Conservation (phyloP, 495 filamentous ascomycete species). For the Tetracladium marchalianum region DNA sequence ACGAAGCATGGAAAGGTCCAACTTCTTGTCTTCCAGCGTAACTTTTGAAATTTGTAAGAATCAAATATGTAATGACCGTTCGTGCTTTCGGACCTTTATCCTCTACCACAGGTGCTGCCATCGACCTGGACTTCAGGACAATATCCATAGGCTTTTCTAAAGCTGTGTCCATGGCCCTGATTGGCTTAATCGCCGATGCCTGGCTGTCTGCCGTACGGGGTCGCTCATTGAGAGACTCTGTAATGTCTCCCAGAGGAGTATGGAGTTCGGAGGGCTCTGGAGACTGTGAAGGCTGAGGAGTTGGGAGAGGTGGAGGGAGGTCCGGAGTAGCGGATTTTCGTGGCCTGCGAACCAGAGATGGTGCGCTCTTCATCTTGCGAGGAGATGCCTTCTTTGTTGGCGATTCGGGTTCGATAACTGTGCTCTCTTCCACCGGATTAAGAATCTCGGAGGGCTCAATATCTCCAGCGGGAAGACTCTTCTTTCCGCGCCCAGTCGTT, state of each 20-base stretch:
- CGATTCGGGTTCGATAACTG: constrained; percentile 44
- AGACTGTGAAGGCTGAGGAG: constrained; percentile 30
- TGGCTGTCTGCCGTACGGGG: constrained; percentile 24
- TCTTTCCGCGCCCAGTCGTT: constrained; percentile 23
- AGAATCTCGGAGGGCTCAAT: constrained; percentile 52
- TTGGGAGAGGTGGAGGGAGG: constrained; percentile 36
- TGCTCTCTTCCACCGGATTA: constrained; percentile 42
- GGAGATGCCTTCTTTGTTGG: constrained; percentile 54
- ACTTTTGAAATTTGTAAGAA: constrained; percentile 95
- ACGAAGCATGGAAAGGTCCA: constrained; percentile 92
- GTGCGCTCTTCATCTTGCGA: constrained; percentile 61
- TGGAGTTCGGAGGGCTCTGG: constrained; percentile 35
- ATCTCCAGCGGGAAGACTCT: constrained; percentile 29
- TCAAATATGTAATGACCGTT: constrained; percentile 82
- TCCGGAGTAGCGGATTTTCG: constrained; percentile 37
- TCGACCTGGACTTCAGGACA: constrained; percentile 73
- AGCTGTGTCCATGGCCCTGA: constrained; percentile 63
- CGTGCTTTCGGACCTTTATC: constrained; percentile 70
- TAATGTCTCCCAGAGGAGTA: constrained; percentile 71
- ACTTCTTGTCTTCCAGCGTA: constrained; percentile 94
- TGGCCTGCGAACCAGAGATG: constrained; percentile 30
- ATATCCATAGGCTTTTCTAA: constrained; percentile 92
- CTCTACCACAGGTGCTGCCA: constrained; percentile 52
- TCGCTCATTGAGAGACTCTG: constrained; percentile 54
- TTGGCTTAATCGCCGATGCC: constrained; percentile 43